Conservation (phyloP, 192 early-diverging fungal genomes). For the Coemansia sp. region DNA sequence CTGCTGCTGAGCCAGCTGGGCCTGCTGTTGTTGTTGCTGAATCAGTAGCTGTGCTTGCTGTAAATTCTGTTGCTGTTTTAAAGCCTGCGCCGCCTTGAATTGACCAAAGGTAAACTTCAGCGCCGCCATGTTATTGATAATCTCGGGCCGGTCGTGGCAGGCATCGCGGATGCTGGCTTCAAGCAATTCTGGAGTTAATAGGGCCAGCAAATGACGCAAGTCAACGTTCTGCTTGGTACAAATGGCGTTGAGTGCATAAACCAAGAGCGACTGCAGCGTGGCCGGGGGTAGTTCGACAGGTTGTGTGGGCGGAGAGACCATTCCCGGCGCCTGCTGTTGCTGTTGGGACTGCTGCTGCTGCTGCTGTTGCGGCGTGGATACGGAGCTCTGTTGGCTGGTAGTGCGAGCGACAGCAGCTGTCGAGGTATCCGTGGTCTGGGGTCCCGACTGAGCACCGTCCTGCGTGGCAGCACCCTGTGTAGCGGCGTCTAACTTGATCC, state of each 20-base stretch:
- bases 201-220: slow-evolving; percentile 14
- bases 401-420: slow-evolving; percentile 6
- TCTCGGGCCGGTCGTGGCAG: slow-evolving; percentile 28
- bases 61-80: not conserved
- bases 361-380: not conserved
- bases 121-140: slow-evolving; percentile 14
- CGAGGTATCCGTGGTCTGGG: not conserved
- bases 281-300: not conserved
- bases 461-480: not conserved
- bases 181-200: slow-evolving; percentile 29
- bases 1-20: slow-evolving; percentile 9
- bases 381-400: not conserved
- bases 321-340: not conserved
- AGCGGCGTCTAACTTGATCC: slow-evolving; percentile 5
- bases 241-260: slow-evolving; percentile 9
- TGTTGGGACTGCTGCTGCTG: slow-evolving; percentile 1
- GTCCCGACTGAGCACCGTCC: not conserved
- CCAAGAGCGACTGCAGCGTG: slow-evolving; percentile 15
- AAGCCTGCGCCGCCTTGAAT: slow-evolving; percentile 11
- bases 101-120: slow-evolving; percentile 22
- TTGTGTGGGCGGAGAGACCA: slow-evolving; percentile 28
- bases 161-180: slow-evolving; percentile 31
- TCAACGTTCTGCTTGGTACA: slow-evolving; percentile 19
- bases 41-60: slow-evolving; percentile 15
- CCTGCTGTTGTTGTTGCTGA: slow-evolving; percentile 13